Base-by-base conservation (phyloP, 192 early-diverging fungal genomes). In the Coemansia sp. region DNA sequence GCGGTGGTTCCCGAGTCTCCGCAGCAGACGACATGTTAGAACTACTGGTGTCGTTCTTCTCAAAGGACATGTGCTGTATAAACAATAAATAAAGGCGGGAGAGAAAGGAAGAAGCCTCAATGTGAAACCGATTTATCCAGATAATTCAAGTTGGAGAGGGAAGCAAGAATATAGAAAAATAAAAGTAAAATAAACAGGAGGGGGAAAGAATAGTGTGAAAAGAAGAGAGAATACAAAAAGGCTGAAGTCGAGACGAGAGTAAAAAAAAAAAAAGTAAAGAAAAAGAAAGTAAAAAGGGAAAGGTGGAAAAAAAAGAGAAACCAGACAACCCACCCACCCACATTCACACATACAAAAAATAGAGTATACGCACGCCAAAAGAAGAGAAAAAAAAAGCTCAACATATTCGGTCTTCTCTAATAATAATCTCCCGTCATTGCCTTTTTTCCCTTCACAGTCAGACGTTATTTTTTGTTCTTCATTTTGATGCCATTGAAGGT, bases 1-100 rank as follows among this genome's bases (percentile, higher is more conserved):
- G 78, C 62, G 78, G 78, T 8, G 73, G 78, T 55, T 71, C 78
- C 37, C 78, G 73, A 65, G 74, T 66, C 65, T 80, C 78, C n/a
- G 36, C 45, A 4, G 63, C 41, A 11, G 56, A 41, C 42, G 36
- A 41, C 6, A 16, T 63, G 52, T 26, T 52, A 40, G 46, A 52
- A 6, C 26, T 22, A 42, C 66, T 70, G 18, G 52, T 63, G 62
- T 41, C 26, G 61, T 52, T 69, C 2, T 16, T 40, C 12, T 59
- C 57, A 37, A 39, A 9, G 15, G 51, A 26, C 51, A 61, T 43
- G 19, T 9, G 22, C 16, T 54, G 19, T 13, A 56, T 16, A 46
- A 18, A 48, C 46, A 52, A 47, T 49, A 56, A 60, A 43, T 18
- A 60, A 46, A 60, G 43, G 40, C 5, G 62, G 46, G 41, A 63